These are phyloP conservation scores for Aspergillus cristatus DNA, from an alignment of 495 filamentous ascomycete genomes.

Conservation along the genomic window DNA sequence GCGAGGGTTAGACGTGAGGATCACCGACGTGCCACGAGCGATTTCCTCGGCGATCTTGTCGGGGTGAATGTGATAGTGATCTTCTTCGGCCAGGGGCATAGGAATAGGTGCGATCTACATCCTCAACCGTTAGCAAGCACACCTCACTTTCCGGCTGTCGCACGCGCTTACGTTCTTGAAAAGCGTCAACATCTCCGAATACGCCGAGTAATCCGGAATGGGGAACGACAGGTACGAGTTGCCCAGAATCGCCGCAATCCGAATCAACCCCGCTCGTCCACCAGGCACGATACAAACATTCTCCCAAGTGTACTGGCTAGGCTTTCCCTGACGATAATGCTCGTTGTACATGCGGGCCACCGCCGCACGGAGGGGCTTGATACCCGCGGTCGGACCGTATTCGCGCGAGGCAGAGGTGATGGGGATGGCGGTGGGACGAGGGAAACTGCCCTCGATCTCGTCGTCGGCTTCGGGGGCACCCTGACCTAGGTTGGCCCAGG, in stretches of 20 bases:
- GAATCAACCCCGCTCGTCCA: conserved; percentile 83
- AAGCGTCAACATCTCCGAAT: conserved; percentile 92
- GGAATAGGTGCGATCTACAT: conserved; percentile 81
- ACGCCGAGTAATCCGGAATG: conserved; percentile 69
- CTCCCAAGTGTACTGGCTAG: conserved; percentile 94
- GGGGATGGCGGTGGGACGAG: conserved; percentile 73
- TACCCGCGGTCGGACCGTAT: conserved; percentile 90
- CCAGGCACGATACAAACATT: conserved; percentile 98
- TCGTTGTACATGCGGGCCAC: conserved; percentile 91
- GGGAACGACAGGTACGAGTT: conserved; percentile 88
- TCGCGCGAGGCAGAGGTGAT: conserved; percentile 69
- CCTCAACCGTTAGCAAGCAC: conserved; percentile 3
- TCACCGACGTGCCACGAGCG: conserved; percentile 74
- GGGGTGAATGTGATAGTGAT: conserved; percentile 84
- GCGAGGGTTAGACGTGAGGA: conserved; percentile 91
- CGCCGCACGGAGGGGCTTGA: conserved; percentile 79
- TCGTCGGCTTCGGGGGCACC: conserved; percentile 93
- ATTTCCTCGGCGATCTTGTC: conserved; percentile 90
- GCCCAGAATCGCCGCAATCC: conserved; percentile 87
- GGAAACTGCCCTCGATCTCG: conserved; percentile 81
- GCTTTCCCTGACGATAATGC: conserved; percentile 79
- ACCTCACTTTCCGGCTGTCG: neutral
- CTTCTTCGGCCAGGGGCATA: conserved; percentile 69
- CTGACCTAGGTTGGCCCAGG: conserved; percentile 92
- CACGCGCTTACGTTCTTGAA: conserved; percentile 64